phyloP scores from a whole-genome alignment of 768 basidiomycete species.

The Boletus subparvulus region DNA sequence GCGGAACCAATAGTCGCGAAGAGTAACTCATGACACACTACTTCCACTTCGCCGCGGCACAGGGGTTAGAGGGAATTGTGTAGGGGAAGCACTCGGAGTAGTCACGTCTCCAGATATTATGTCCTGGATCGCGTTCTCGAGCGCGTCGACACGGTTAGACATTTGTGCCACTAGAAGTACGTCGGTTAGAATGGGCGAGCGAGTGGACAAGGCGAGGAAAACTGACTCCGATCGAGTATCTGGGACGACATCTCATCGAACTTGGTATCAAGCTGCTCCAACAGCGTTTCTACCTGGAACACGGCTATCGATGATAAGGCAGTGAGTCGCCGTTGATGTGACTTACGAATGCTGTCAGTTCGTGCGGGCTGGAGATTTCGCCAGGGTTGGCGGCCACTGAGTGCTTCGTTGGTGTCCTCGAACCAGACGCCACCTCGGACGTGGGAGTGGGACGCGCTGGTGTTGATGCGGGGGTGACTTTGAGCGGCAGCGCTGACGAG shows the following conservation, averaged over 20 bases:
- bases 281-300: constrained; percentile 76
- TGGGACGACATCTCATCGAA: constrained; percentile 94
- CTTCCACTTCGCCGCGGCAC: constrained; percentile 46
- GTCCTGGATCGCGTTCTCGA: constrained; percentile 89
- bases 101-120: constrained; percentile 76
- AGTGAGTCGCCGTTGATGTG: constrained; percentile 6
- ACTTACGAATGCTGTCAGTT: constrained; percentile 90
- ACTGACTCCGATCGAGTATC: constrained; percentile 81
- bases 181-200: constrained; percentile 5
- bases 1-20: constrained; percentile 12
- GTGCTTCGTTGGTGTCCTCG: constrained; percentile 51
- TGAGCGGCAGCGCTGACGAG: constrained; percentile 65
- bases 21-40: constrained; percentile 18
- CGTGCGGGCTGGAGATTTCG: constrained; percentile 91
- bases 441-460: constrained; percentile 41
- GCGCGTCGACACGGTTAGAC: constrained; percentile 86
- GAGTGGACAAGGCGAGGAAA: constrained; percentile 2
- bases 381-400: constrained; percentile 36
- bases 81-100: constrained; percentile 55
- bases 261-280: constrained; percentile 85
- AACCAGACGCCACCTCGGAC: constrained; percentile 22
- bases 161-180: constrained; percentile 76
- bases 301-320: not conserved
- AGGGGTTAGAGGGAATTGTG: constrained; percentile 36
- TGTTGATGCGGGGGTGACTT: constrained; percentile 55